Evolutionary conservation across 2,329 filamentous ascomycete species (phyloP).

Genomic region (Colletotrichum acutatum): DNA sequence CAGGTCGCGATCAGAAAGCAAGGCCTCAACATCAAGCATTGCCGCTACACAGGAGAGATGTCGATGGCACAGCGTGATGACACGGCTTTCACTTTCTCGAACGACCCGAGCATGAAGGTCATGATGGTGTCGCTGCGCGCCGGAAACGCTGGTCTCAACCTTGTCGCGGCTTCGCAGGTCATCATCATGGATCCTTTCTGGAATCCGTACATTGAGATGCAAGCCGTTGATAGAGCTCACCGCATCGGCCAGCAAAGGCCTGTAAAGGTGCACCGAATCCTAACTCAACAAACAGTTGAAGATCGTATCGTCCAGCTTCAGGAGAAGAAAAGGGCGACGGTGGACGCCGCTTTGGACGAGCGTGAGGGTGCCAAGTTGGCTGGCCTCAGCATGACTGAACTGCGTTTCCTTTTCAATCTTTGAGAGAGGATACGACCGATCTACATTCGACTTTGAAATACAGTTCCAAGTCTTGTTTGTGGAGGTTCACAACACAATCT

Average conservation of each 20-base stretch:
- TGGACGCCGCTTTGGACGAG: conserved; percentile 84
- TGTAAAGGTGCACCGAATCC: conserved; percentile 83
- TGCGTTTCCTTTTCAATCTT: conserved; percentile 73
- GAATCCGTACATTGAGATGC: conserved; percentile 94
- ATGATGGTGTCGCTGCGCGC: conserved; percentile 85
- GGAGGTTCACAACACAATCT: background rate
- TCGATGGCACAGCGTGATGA: conserved; percentile 71
- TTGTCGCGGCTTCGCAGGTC: conserved; percentile 84
- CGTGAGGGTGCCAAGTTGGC: conserved; percentile 73
- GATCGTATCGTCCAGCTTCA: conserved; percentile 86
- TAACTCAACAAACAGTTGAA: conserved; percentile 84
- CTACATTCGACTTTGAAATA: background rate
- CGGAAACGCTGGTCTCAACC: conserved; percentile 87
- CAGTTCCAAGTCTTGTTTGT: background rate
- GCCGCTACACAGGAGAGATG: conserved; percentile 84
- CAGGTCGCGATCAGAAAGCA: conserved; percentile 74
- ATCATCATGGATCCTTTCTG: conserved; percentile 94
- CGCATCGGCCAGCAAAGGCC: conserved; percentile 82
- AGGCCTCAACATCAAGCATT: conserved; percentile 63
- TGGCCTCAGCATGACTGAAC: conserved; percentile 72
- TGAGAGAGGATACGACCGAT: background rate
- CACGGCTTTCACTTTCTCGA: conserved; percentile 73
- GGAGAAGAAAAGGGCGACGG: conserved; percentile 79
- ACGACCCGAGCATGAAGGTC: conserved; percentile 68
- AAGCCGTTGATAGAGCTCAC: conserved; percentile 90